Conservation (phyloP, 2,329 filamentous ascomycete species). For the Paecilomyces variotii region DNA sequence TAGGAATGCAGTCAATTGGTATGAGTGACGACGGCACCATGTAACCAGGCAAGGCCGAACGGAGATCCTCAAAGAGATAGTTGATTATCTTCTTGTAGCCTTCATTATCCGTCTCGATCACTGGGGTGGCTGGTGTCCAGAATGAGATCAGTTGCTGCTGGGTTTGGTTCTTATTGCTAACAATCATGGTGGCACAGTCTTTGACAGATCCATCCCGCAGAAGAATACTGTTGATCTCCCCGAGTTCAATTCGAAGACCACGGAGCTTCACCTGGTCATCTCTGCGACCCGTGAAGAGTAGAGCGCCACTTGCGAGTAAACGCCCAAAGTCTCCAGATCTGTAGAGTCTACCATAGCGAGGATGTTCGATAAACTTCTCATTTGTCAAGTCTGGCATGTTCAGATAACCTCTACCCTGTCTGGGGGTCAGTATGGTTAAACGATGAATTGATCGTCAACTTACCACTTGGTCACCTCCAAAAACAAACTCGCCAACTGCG, state of each 20-base stretch:
- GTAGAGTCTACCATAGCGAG: slow-evolving; percentile 64
- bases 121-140: slow-evolving; percentile 46
- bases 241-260: slow-evolving; percentile 70
- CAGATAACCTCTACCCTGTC: slow-evolving; percentile 58
- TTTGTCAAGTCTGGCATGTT: slow-evolving; percentile 55
- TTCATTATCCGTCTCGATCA: neutral
- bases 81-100: slow-evolving; percentile 19
- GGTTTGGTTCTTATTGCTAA: slow-evolving; percentile 33
- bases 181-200: slow-evolving; percentile 59
- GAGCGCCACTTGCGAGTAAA: slow-evolving; percentile 66
- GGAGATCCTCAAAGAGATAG: slow-evolving; percentile 48
- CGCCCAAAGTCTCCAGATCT: slow-evolving; percentile 75
- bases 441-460: slow-evolving; percentile 5
- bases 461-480: slow-evolving; percentile 75
- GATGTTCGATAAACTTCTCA: slow-evolving; percentile 62
- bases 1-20: slow-evolving; percentile 60
- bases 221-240: slow-evolving; percentile 62
- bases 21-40: slow-evolving; percentile 73
- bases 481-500: slow-evolving; percentile 74
- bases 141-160: slow-evolving; percentile 59
- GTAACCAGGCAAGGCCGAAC: slow-evolving; percentile 57
- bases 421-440: slow-evolving; percentile 4
- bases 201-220: slow-evolving; percentile 44
- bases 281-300: slow-evolving; percentile 63
- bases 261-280: slow-evolving; percentile 78